Evolutionary conservation across 805 yeast species (phyloP).

Genomic region (Yamadazyma insecticola): DNA sequence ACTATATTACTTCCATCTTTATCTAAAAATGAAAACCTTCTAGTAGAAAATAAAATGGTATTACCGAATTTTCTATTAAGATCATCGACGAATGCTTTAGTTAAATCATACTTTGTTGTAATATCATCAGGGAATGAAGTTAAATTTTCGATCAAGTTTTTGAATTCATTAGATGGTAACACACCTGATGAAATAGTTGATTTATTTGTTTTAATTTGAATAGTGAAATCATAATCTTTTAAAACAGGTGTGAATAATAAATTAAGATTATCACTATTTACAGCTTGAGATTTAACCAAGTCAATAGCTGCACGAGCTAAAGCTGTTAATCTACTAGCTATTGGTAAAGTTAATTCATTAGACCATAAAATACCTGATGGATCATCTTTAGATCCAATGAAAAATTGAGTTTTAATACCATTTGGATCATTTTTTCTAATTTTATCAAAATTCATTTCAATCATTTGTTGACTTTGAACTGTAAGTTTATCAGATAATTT

Average conservation of each 20-base stretch:
- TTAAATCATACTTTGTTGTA: conserved; percentile 54
- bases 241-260: conserved; percentile 76
- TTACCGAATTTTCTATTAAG: conserved; percentile 61
- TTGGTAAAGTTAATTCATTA: conserved; percentile 56
- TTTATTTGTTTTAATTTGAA: conserved; percentile 48
- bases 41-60: conserved; percentile 64
- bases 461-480: conserved; percentile 54
- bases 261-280: conserved; percentile 35
- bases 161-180: conserved; percentile 46
- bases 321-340: conserved; percentile 85
- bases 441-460: conserved; percentile 60
- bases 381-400: conserved; percentile 79
- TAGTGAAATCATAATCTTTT: conserved; percentile 77
- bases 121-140: conserved; percentile 43
- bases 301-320: conserved; percentile 71
- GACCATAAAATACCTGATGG: conserved; percentile 87
- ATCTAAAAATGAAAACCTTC: conserved; percentile 49
- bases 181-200: conserved; percentile 53
- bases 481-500: conserved; percentile 59
- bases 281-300: conserved; percentile 45
- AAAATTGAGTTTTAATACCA: conserved; percentile 72
- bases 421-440: conserved; percentile 78
- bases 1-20: conserved; percentile 57
- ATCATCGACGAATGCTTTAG: conserved; percentile 55
- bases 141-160: conserved; percentile 49